Conservation (phyloP, 129 eudicot species). For the Flaveria robusta region DNA sequence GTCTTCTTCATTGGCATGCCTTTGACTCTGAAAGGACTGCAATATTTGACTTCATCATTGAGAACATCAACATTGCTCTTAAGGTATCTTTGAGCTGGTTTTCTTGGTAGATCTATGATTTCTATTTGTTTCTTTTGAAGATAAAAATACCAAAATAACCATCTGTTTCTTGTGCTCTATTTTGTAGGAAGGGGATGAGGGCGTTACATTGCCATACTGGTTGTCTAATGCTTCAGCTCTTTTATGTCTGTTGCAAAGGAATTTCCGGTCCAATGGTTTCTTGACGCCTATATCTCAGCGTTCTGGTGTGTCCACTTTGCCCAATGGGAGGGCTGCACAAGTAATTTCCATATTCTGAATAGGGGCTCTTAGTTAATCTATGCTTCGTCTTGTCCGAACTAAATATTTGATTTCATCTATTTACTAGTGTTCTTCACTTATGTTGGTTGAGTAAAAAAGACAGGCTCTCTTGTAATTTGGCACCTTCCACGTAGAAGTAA, state of each 20-base stretch:
- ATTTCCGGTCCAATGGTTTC: constrained; percentile 85
- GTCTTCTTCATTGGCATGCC: constrained; percentile 95
- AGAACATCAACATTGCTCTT: constrained; percentile 70
- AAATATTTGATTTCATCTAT: not conserved
- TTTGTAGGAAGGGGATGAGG: constrained; percentile 84
- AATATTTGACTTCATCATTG: constrained; percentile 90
- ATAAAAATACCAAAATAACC: not conserved
- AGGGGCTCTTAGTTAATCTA: not conserved
- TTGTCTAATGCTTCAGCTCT: constrained; percentile 91
- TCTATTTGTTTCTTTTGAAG: constrained; percentile 7
- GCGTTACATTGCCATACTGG: constrained; percentile 82
- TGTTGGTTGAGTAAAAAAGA: constrained; percentile 1
- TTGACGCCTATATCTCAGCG: constrained; percentile 75
- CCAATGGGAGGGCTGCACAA: constrained; percentile 74
- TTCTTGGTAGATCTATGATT: not conserved
- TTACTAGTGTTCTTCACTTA: not conserved
- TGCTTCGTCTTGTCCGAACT: not conserved
- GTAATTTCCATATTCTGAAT: constrained; percentile 42
- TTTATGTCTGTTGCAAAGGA: constrained; percentile 84
- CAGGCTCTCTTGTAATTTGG: not conserved
- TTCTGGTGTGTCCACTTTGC: constrained; percentile 60
- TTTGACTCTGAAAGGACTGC: constrained; percentile 96
- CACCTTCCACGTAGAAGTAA: not conserved
- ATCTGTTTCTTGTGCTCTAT: not conserved
- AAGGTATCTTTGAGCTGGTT: constrained; percentile 49